Evolutionary conservation across 2,329 filamentous ascomycete species (phyloP).

Genomic region (Trichoderma pleuroti): DNA sequence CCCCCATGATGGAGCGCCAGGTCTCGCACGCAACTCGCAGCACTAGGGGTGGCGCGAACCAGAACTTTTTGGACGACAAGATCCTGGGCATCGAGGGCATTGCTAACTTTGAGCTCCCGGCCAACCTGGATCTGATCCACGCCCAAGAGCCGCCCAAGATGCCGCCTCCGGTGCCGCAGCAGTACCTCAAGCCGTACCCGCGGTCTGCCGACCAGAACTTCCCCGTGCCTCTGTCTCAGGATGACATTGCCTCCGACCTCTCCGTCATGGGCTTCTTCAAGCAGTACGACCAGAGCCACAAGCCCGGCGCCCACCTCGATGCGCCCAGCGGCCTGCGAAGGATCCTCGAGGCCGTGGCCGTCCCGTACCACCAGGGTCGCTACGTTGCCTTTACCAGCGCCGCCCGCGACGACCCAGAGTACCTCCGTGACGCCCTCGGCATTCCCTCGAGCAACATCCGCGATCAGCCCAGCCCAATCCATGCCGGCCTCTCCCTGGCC

Average conservation of each 20-base stretch:
- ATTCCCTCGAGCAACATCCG: slow-evolving; percentile 44
- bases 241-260: slow-evolving; percentile 54
- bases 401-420: slow-evolving; percentile 47
- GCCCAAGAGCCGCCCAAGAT: slow-evolving; percentile 55
- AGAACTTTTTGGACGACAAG: slow-evolving; percentile 56
- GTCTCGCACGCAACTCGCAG: slow-evolving; percentile 62
- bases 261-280: slow-evolving; percentile 57
- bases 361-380: slow-evolving; percentile 44
- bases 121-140: slow-evolving; percentile 55
- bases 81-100: slow-evolving; percentile 59
- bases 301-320: slow-evolving; percentile 55
- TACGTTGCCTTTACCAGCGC: slow-evolving; percentile 48
- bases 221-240: slow-evolving; percentile 47
- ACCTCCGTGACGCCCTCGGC: slow-evolving; percentile 48
- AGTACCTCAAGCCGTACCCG: slow-evolving; percentile 57
- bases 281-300: slow-evolving; percentile 53
- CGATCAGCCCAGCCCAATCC: slow-evolving; percentile 37
- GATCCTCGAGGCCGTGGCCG: slow-evolving; percentile 53
- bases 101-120: slow-evolving; percentile 55
- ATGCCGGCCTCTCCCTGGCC: slow-evolving; percentile 25
- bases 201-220: slow-evolving; percentile 55
- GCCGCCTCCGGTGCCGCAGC: slow-evolving; percentile 53
- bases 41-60: slow-evolving; percentile 51
- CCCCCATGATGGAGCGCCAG: slow-evolving; percentile 59
- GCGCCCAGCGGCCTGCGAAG: slow-evolving; percentile 50